A percentile compares a stretch with the other conserved stretches of the same genome.
phyloP scores from a whole-genome alignment of 371 early-diverging fungal genomes.

The Quaeritorhiza haematococci region DNA sequence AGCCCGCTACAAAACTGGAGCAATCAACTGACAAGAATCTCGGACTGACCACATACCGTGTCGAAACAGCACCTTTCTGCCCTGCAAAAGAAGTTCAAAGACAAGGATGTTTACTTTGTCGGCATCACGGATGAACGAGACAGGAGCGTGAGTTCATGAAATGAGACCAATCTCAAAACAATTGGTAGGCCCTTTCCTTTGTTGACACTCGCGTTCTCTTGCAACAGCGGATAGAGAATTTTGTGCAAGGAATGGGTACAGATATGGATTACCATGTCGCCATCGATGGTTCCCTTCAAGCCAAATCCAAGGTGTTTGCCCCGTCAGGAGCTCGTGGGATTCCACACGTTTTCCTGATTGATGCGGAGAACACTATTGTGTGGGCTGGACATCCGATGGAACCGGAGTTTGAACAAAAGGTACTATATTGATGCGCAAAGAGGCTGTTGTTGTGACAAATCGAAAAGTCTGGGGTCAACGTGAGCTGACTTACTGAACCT shows the following conservation, averaged over 20 bases:
- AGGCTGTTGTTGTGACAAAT: too few relatives aligned
- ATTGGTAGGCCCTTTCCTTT: too few relatives aligned
- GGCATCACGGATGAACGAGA: constrained; percentile 20
- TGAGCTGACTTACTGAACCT: too few relatives aligned
- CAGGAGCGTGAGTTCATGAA: constrained; percentile 1
- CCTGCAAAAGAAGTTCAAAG: constrained; percentile 7
- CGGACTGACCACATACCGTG: too few relatives aligned
- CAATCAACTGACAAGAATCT: background rate
- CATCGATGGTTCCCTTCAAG: constrained; percentile 7
- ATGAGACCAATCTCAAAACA: too few relatives aligned
- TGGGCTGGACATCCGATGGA: constrained; percentile 21
- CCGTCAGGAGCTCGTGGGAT: constrained; percentile 19
- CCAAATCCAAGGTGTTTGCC: constrained; percentile 7
- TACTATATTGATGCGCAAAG: constrained; percentile 15
- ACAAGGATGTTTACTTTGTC: constrained; percentile 15
- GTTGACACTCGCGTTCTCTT: too few relatives aligned
- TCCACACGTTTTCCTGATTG: constrained; percentile 10
- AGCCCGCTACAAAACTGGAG: background rate
- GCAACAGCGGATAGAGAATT: constrained; percentile 3
- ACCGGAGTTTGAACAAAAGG: constrained; percentile 8
- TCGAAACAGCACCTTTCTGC: constrained; percentile 13
- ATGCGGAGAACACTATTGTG: constrained; percentile 1
- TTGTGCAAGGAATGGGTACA: constrained; percentile 6
- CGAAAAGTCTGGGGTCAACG: too few relatives aligned
- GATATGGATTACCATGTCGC: constrained; percentile 19